Conservation (phyloP, 2,329 filamentous ascomycete genomes). For the Ophiostoma sp. region DNA sequence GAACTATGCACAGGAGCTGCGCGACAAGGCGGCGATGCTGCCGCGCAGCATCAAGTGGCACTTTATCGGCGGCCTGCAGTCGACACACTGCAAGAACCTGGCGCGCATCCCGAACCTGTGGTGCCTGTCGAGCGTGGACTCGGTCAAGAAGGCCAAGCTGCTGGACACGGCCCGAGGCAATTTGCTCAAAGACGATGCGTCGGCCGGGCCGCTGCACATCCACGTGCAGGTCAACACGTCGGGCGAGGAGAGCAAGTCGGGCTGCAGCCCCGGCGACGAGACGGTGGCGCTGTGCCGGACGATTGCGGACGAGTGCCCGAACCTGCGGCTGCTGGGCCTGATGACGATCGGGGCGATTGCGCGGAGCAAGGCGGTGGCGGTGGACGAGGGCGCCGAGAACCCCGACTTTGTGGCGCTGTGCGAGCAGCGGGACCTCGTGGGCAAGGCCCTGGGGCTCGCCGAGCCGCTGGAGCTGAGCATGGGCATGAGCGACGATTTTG, state of each 20-base stretch:
- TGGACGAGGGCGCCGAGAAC: constrained; percentile 75
- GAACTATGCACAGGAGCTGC: constrained; percentile 89
- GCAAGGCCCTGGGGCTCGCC: constrained; percentile 40
- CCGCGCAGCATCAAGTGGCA: constrained; percentile 81
- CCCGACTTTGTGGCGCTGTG: constrained; percentile 74
- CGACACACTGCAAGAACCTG: constrained; percentile 80
- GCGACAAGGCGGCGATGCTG: constrained; percentile 75
- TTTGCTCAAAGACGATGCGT: neutral
- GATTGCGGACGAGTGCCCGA: constrained; percentile 65
- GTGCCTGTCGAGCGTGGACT: constrained; percentile 88
- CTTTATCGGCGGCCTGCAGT: constrained; percentile 92
- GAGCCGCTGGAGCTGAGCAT: constrained; percentile 80
- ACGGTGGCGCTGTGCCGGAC: constrained; percentile 61
- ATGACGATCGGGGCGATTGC: constrained; percentile 99
- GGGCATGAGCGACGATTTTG: constrained; percentile 98
- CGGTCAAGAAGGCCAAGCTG: constrained; percentile 75
- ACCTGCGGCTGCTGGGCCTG: constrained; percentile 69
- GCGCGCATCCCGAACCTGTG: constrained; percentile 84
- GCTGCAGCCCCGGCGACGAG: constrained; percentile 62
- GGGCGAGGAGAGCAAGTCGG: constrained; percentile 79
- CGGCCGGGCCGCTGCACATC: constrained; percentile 53
- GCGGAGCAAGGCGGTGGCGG: constrained; percentile 65
- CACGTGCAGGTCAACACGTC: constrained; percentile 96
- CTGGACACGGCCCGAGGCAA: constrained; percentile 66
- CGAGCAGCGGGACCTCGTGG: constrained; percentile 66